phyloP scores from a whole-genome alignment of 306 rosid genomes.

The Nissolia schottii region DNA sequence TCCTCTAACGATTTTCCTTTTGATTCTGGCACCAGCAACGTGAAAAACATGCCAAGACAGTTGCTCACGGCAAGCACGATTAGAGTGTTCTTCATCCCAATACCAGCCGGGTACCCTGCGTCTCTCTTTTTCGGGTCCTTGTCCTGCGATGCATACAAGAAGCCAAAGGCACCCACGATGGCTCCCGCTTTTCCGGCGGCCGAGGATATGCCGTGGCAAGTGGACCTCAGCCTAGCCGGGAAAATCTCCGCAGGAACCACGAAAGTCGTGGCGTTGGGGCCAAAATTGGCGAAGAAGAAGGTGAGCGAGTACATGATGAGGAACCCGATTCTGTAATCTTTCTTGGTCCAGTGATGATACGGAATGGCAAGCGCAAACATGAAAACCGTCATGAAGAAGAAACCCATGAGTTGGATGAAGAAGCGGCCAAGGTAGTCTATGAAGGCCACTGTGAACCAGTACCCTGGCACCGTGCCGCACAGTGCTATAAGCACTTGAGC shows the following conservation, averaged over 20 bases:
- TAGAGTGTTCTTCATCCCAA: conserved; percentile 35
- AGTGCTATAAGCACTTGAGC: conserved; percentile 27
- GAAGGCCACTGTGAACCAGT: conserved; percentile 37
- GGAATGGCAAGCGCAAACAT: conserved; percentile 33
- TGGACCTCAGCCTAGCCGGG: conserved; percentile 31
- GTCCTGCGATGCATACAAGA: conserved; percentile 28
- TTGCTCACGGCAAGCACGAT: conserved; percentile 24
- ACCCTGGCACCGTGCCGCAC: conserved; percentile 30
- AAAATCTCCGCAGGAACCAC: conserved; percentile 37
- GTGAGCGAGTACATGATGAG: conserved; percentile 22
- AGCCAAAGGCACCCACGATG: conserved; percentile 30
- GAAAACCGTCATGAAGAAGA: conserved; percentile 34
- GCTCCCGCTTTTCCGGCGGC: conserved; percentile 32
- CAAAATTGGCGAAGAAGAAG: conserved; percentile 30
- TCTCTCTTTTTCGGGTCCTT: conserved; percentile 10
- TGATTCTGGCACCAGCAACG: conserved; percentile 29
- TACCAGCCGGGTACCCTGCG: conserved; percentile 33
- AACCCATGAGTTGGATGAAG: conserved; percentile 30
- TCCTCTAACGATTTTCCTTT: conserved; percentile 31
- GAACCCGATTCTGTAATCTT: conserved; percentile 19
- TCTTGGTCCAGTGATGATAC: conserved; percentile 27
- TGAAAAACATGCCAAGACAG: conserved; percentile 20
- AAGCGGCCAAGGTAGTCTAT: conserved; percentile 22
- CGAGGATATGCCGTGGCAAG: conserved; percentile 29
- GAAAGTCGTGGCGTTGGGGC: conserved; percentile 33